A percentile compares a stretch with the other conserved stretches of the same genome.
These are phyloP conservation scores for Leccinellum albellum DNA, from an alignment of 768 basidiomycete species.

Conservation along the genomic window DNA sequence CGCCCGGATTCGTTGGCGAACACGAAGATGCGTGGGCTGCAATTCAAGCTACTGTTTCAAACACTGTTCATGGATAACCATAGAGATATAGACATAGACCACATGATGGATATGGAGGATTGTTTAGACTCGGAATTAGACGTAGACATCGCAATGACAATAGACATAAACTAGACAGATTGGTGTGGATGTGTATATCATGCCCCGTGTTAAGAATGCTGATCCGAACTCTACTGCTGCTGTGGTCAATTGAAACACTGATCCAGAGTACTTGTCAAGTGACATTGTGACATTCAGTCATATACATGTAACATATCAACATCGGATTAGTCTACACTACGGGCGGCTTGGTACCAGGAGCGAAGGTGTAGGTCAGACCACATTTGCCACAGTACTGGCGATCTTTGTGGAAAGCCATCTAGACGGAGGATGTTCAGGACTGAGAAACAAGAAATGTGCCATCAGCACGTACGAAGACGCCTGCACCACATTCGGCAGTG, in stretches of 20 bases:
- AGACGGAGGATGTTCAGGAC: slow-evolving; percentile 16
- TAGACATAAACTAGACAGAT: slow-evolving; percentile 2
- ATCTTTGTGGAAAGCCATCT: slow-evolving; percentile 99
- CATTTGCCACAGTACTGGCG: slow-evolving; percentile 98
- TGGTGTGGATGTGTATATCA: neutral
- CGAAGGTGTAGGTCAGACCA: slow-evolving; percentile 82
- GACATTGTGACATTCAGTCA: slow-evolving; percentile 6
- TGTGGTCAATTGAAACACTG: neutral
- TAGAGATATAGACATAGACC: slow-evolving; percentile 5
- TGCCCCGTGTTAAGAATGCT: neutral
- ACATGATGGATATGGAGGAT: neutral
- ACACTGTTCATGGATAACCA: neutral
- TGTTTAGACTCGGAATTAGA: neutral
- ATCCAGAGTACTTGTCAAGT: neutral
- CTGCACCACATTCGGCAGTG: slow-evolving; percentile 77
- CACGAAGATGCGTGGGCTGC: slow-evolving; percentile 31
- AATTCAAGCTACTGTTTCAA: slow-evolving; percentile 10
- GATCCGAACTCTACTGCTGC: neutral
- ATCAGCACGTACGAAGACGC: slow-evolving; percentile 66
- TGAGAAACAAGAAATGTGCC: neutral
- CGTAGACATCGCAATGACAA: neutral
- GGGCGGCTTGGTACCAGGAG: slow-evolving; percentile 76
- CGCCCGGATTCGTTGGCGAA: slow-evolving; percentile 31
- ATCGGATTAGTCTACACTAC: slow-evolving; percentile 43
- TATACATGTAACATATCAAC: slow-evolving; percentile 12